These are phyloP conservation scores for Entomortierella chlamydospora DNA, from an alignment of 192 early-diverging fungal species.

Conservation along the genomic window DNA sequence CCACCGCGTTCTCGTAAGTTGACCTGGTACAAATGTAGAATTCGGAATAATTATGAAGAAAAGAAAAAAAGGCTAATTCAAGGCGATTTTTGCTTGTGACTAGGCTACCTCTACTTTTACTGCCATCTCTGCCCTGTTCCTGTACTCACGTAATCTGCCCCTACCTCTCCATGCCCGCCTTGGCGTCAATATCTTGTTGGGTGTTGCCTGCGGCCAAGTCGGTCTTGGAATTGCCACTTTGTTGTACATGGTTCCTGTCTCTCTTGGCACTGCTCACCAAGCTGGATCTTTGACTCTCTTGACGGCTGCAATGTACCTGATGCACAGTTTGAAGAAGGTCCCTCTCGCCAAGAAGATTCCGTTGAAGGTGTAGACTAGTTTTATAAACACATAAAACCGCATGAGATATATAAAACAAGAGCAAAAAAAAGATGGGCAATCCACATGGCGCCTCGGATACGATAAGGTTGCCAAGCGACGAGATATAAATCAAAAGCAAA, in stretches of 20 bases:
- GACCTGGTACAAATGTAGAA: neutral
- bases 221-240: conserved; percentile 93
- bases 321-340: conserved; percentile 73
- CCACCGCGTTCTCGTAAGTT: conserved; percentile 85
- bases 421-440: neutral
- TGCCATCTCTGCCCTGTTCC: conserved; percentile 78
- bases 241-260: conserved; percentile 93
- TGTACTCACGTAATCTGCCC: conserved; percentile 75
- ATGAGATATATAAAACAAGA: neutral
- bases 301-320: conserved; percentile 81
- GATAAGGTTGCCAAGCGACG: neutral
- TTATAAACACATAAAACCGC: too few relatives aligned
- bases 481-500: neutral
- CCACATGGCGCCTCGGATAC: too few relatives aligned
- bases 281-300: conserved; percentile 89
- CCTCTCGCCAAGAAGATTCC: conserved; percentile 57
- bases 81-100: neutral
- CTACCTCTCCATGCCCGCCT: conserved; percentile 75
- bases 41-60: too few relatives aligned
- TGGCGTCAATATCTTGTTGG: conserved; percentile 82
- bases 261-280: conserved; percentile 95
- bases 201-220: conserved; percentile 80
- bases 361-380: conserved; percentile 12
- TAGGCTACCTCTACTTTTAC: conserved; percentile 87
- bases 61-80: neutral